These are phyloP conservation scores for Fraxinus dipetala DNA, from an alignment of 305 asterid genomes.

Conservation along the genomic window DNA sequence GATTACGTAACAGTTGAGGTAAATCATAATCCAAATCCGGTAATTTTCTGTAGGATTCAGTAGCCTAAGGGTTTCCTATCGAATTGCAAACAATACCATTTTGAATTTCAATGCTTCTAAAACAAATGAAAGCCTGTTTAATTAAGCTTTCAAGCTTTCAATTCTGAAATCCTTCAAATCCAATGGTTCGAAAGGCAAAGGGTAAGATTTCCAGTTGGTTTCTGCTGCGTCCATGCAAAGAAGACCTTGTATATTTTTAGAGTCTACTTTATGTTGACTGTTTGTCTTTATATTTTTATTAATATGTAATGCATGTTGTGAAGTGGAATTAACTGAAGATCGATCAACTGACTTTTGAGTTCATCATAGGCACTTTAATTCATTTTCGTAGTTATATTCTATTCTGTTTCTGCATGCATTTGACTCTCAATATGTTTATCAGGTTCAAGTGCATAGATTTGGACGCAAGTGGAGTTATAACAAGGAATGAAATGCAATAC, in stretches of 20 bases:
- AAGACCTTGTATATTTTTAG: not conserved
- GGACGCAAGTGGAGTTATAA: slow-evolving; percentile 87
- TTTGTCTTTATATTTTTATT: not conserved
- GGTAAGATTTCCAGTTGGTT: not conserved
- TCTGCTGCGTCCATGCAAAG: not conserved
- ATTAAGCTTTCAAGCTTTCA: not conserved
- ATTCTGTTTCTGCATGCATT: not conserved
- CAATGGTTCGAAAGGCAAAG: not conserved
- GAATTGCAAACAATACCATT: not conserved
- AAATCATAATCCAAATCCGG: not conserved
- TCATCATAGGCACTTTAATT: not conserved
- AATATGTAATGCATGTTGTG: not conserved
- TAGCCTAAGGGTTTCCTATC: not conserved
- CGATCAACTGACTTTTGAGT: not conserved
- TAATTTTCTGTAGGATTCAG: not conserved
- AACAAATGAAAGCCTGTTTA: not conserved
- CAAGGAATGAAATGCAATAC: slow-evolving; percentile 92
- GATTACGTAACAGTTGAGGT: not conserved
- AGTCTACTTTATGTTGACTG: not conserved
- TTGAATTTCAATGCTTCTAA: not conserved
- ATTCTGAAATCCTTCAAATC: not conserved
- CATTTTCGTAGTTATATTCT: slow-evolving; percentile 12
- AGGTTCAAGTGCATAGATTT: slow-evolving; percentile 98
- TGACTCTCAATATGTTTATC: slow-evolving; percentile 22
- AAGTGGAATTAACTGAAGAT: not conserved